phyloP scores from a whole-genome alignment of 2,329 filamentous ascomycete genomes.

The Curvularia lunata region DNA sequence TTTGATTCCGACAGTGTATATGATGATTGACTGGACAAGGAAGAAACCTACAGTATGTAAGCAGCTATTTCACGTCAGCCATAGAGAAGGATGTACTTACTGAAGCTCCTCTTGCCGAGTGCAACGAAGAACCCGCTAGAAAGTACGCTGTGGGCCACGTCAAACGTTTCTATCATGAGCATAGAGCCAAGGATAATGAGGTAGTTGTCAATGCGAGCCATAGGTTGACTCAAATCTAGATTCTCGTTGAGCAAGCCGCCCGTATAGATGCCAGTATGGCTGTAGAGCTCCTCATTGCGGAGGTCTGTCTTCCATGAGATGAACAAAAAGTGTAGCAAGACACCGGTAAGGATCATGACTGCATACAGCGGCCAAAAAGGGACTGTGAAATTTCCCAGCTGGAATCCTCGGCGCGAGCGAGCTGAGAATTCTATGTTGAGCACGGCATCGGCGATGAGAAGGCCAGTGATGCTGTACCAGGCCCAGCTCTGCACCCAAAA shows the following conservation, averaged over 20 bases:
- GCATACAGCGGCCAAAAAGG: conserved; percentile 45
- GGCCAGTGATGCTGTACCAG: conserved; percentile 54
- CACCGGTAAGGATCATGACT: conserved; percentile 43
- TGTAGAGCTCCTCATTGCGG: conserved; percentile 47
- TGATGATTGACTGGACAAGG: conserved; percentile 50
- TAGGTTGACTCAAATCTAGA: conserved; percentile 43
- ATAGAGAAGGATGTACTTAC: conserved; percentile 40
- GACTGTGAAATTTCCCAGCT: conserved; percentile 18
- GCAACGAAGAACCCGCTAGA: conserved; percentile 45
- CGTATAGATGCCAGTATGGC: conserved; percentile 53
- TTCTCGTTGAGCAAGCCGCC: conserved; percentile 47
- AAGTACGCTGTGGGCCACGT: conserved; percentile 46
- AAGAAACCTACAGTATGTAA: conserved; percentile 48
- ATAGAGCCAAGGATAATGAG: conserved; percentile 53
- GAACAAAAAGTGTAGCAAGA: conserved; percentile 54
- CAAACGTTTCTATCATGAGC: conserved; percentile 51
- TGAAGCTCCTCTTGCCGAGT: conserved; percentile 53
- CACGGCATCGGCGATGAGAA: conserved; percentile 57
- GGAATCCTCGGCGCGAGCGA: conserved; percentile 27
- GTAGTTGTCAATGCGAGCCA: conserved; percentile 54
- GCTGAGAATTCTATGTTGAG: conserved; percentile 51
- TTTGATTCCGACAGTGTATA: conserved; percentile 53
- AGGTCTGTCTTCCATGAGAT: conserved; percentile 49
- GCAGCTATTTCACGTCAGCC: neutral
- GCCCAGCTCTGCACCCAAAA: conserved; percentile 58